Evolutionary conservation across 805 yeast species (phyloP).

Genomic region (Kazachstania bromeliacearum): DNA sequence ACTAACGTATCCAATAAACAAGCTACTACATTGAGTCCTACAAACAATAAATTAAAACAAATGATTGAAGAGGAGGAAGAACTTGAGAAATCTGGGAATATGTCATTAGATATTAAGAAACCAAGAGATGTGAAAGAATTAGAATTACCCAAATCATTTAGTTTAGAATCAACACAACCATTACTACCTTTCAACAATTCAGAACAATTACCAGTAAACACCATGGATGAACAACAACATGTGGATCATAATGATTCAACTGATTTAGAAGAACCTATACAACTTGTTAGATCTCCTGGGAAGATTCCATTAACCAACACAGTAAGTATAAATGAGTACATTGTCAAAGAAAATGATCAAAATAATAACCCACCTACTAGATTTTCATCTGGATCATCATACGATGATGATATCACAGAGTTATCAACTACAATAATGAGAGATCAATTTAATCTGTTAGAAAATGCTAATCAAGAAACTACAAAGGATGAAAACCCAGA

Average conservation of each 20-base stretch:
- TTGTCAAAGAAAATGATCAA: not conserved
- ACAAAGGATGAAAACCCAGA: not conserved
- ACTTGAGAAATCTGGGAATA: constrained; percentile 1
- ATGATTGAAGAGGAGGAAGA: constrained; percentile 1
- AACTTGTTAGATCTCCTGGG: constrained; percentile 16
- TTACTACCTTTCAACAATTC: constrained; percentile 10
- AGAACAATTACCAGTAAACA: constrained; percentile 4
- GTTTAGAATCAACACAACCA: constrained; percentile 20
- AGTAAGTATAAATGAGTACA: constrained; percentile 18
- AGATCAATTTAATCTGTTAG: constrained; percentile 13
- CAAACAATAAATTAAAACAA: not conserved
- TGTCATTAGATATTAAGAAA: not conserved
- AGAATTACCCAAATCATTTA: constrained; percentile 6
- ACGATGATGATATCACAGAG: constrained; percentile 15
- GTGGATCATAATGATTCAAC: constrained; percentile 4
- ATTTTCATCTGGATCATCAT: constrained; percentile 22
- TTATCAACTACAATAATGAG: constrained; percentile 13
- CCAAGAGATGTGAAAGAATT: not conserved
- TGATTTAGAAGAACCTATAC: constrained; percentile 8
- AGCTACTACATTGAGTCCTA: not conserved
- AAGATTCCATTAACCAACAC: constrained; percentile 23
- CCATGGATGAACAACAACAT: not conserved
- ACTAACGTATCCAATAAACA: constrained; percentile 1
- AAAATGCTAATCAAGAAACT: not conserved
- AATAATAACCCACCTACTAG: constrained; percentile 10